Evolutionary conservation across 2,329 filamentous ascomycete species (phyloP).

Genomic region (Conoideocrella luteorostrata): DNA sequence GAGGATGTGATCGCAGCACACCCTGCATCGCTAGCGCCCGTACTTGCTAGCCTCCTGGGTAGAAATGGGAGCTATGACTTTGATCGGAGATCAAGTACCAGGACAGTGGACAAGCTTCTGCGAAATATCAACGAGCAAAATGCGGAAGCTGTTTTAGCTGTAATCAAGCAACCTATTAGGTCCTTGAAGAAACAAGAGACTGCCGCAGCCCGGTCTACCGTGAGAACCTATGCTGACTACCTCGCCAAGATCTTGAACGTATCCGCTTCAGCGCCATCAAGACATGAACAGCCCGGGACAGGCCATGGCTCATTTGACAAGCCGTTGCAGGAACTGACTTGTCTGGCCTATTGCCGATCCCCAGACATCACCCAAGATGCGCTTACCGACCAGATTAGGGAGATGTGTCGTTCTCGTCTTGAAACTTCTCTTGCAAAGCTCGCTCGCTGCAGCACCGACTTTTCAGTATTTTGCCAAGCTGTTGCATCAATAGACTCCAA

Average conservation of each 20-base stretch:
- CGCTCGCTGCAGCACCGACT: constrained; percentile 46
- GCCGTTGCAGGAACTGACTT: constrained; percentile 47
- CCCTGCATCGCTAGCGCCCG: constrained; percentile 49
- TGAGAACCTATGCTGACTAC: constrained; percentile 48
- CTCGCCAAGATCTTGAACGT: constrained; percentile 45
- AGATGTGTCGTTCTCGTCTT: constrained; percentile 50
- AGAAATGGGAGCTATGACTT: constrained; percentile 70
- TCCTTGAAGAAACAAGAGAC: constrained; percentile 20
- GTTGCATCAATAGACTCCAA: constrained; percentile 47
- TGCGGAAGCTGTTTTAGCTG: constrained; percentile 44
- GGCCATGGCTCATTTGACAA: constrained; percentile 22
- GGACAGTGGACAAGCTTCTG: constrained; percentile 72
- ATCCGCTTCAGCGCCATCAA: constrained; percentile 17
- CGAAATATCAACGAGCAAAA: constrained; percentile 51
- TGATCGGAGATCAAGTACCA: constrained; percentile 78
- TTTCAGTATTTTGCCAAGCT: constrained; percentile 46
- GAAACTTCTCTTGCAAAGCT: constrained; percentile 53
- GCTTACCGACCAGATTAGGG: constrained; percentile 45
- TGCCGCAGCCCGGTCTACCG: constrained; percentile 22
- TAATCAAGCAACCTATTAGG: constrained; percentile 39
- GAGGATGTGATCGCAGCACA: constrained; percentile 57
- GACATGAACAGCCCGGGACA: constrained; percentile 22
- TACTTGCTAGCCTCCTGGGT: constrained; percentile 63
- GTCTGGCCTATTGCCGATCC: constrained; percentile 47
- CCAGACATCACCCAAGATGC: constrained; percentile 33